Percentiles rank a stretch among this genome's conserved stretches.
Conservation (phyloP, 225 moss, liverwort and hornwort genomes). For the Sphagnum contortum region DNA sequence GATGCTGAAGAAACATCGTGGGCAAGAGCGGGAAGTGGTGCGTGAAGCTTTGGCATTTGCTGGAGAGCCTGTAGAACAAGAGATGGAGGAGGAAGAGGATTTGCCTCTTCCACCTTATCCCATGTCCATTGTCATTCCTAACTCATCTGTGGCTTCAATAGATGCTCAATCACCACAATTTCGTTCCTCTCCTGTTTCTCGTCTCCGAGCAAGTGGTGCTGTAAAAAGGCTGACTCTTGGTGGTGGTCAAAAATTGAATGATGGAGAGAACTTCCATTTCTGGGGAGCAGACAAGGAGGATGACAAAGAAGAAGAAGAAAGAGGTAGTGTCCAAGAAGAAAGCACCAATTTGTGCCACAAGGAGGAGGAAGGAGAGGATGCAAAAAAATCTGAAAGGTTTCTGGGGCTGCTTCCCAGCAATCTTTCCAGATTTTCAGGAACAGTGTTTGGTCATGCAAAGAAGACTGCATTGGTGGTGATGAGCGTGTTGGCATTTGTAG, state of each 20-base stretch:
- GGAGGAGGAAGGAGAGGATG: conserved; percentile 13
- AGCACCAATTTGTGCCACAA: conserved; percentile 22
- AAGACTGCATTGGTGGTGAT: conserved; percentile 68
- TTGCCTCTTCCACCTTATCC: conserved; percentile 87
- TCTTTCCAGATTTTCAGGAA: conserved; percentile 8
- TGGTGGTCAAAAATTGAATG: conserved; percentile 12
- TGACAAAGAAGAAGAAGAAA: conserved; percentile 20
- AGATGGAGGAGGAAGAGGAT: conserved; percentile 47
- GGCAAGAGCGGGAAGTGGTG: conserved; percentile 86
- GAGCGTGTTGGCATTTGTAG: conserved; percentile 66
- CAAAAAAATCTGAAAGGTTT: background rate
- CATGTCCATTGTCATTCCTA: conserved; percentile 34
- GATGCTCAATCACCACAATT: conserved; percentile 47
- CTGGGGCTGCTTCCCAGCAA: too few species aligned
- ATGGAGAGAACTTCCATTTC: conserved; percentile 14
- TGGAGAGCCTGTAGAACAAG: conserved; percentile 69
- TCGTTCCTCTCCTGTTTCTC: conserved; percentile 20
- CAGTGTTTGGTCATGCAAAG: conserved; percentile 44
- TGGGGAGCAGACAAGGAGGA: conserved; percentile 17
- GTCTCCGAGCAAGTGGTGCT: conserved; percentile 32
- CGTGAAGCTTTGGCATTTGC: conserved; percentile 92
- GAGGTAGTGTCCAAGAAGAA: conserved; percentile 15
- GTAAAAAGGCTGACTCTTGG: conserved; percentile 49
- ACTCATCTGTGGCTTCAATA: conserved; percentile 23
- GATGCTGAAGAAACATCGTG: conserved; percentile 82